These are phyloP conservation scores for Scorias spongiosa DNA, from an alignment of 2,329 filamentous ascomycete genomes.

Conservation along the genomic window DNA sequence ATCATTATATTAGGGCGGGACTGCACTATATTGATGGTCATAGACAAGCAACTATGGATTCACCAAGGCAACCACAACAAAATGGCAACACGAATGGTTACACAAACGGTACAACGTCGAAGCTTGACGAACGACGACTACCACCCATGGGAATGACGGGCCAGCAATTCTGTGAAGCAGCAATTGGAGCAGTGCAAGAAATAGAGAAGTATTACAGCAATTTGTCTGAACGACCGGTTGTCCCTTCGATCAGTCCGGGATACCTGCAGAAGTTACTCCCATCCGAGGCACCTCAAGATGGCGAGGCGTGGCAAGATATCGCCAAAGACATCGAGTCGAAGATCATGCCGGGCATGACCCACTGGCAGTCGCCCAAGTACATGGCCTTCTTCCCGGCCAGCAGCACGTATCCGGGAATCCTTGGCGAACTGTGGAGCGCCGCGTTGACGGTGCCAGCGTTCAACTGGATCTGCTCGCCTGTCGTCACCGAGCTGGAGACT, in stretches of 20 bases:
- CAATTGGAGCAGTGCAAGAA: conserved; percentile 65
- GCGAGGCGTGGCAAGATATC: conserved; percentile 63
- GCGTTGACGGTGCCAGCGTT: conserved; percentile 84
- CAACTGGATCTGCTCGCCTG: conserved; percentile 93
- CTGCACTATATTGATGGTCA: no score
- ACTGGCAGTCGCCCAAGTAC: conserved; percentile 91
- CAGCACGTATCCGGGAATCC: conserved; percentile 66
- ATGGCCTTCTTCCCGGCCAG: conserved; percentile 89
- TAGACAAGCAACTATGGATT: no score
- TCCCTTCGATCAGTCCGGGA: conserved; percentile 67
- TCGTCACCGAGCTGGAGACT: conserved; percentile 85
- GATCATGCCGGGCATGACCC: conserved; percentile 83
- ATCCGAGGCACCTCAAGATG: conserved; percentile 44
- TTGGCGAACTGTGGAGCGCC: conserved; percentile 83
- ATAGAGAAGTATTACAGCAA: conserved; percentile 76
- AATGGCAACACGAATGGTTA: not conserved
- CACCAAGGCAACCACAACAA: no score
- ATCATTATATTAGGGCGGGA: no score
- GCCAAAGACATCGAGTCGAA: conserved; percentile 69
- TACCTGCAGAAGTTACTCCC: conserved; percentile 75
- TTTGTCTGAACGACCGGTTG: conserved; percentile 52
- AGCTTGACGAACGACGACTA: conserved; percentile 12
- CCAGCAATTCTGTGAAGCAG: conserved; percentile 61
- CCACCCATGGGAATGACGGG: conserved; percentile 51
- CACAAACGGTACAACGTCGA: not conserved